phyloP scores from a whole-genome alignment of 129 eudicot genomes.

The Flaveria brownii region DNA sequence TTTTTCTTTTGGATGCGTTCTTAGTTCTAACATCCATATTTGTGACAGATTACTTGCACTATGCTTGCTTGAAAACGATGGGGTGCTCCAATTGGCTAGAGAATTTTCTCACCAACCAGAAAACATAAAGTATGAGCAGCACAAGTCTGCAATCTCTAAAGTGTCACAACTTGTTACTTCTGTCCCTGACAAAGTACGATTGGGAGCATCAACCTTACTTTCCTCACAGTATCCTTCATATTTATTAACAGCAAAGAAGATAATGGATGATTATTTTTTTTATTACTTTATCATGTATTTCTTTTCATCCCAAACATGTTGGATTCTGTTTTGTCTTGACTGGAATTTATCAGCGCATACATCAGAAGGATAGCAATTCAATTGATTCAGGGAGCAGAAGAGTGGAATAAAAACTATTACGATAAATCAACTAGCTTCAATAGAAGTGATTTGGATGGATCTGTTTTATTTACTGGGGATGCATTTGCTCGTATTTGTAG shows the following conservation, averaged over 20 bases:
- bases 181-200: slow-evolving; percentile 86
- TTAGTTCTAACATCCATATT: not conserved
- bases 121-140: slow-evolving; percentile 37
- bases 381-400: slow-evolving; percentile 74
- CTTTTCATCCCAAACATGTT: slow-evolving; percentile 15
- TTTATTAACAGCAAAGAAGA: slow-evolving; percentile 5
- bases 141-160: slow-evolving; percentile 47
- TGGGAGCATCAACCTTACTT: slow-evolving; percentile 65
- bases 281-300: slow-evolving; percentile 9
- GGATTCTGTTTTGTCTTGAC: slow-evolving; percentile 48
- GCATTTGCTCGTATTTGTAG: slow-evolving; percentile 77
- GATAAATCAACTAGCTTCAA: slow-evolving; percentile 24
- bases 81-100: slow-evolving; percentile 54
- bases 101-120: slow-evolving; percentile 53
- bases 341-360: slow-evolving; percentile 51
- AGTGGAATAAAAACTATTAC: slow-evolving; percentile 35
- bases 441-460: slow-evolving; percentile 41
- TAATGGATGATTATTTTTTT: not conserved
- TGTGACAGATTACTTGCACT: slow-evolving; percentile 66
- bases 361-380: slow-evolving; percentile 65
- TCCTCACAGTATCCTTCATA: slow-evolving; percentile 84
- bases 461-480: slow-evolving; percentile 65
- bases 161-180: slow-evolving; percentile 76
- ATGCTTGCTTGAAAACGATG: slow-evolving; percentile 76
- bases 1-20: not conserved